phyloP scores from a whole-genome alignment of 495 filamentous ascomycete species.

The Xylaria bambusicola region DNA sequence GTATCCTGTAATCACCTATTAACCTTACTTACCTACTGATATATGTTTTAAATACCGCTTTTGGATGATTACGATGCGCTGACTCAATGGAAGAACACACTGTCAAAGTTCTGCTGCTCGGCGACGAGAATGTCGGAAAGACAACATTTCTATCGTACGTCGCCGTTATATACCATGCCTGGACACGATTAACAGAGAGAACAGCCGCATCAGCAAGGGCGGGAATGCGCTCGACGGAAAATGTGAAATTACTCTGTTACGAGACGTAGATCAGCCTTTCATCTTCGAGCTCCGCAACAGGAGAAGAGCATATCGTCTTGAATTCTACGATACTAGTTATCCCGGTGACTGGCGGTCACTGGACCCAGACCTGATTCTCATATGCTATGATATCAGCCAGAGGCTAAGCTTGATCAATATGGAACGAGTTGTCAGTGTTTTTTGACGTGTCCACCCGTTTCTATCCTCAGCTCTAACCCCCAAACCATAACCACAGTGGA shows the following conservation, averaged over 20 bases:
- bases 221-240: conserved; percentile 38
- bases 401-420: conserved; percentile 65
- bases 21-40: too few species aligned
- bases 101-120: conserved; percentile 75
- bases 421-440: conserved; percentile 54
- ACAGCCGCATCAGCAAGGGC: conserved; percentile 50
- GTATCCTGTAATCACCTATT: too few species aligned
- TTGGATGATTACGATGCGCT: background rate
- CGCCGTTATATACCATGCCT: background rate
- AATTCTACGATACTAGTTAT: conserved; percentile 77
- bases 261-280: conserved; percentile 81
- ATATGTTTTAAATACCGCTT: too few species aligned
- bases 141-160: conserved; percentile 82
- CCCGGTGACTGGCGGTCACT: conserved; percentile 76
- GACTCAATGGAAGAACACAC: conserved; percentile 45
- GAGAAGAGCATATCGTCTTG: conserved; percentile 64
- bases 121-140: conserved; percentile 81
- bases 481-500: conserved; percentile 56
- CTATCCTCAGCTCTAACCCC: conserved; percentile 17
- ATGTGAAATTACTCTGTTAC: conserved; percentile 56
- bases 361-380: conserved; percentile 67
- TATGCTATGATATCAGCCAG: conserved; percentile 81
- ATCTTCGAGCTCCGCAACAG: conserved; percentile 70
- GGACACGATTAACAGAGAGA: conserved; percentile 3
- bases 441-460: conserved; percentile 1